These are phyloP conservation scores for Colletotrichum coccodes DNA, from an alignment of 2,329 filamentous ascomycete species.

Conservation along the genomic window DNA sequence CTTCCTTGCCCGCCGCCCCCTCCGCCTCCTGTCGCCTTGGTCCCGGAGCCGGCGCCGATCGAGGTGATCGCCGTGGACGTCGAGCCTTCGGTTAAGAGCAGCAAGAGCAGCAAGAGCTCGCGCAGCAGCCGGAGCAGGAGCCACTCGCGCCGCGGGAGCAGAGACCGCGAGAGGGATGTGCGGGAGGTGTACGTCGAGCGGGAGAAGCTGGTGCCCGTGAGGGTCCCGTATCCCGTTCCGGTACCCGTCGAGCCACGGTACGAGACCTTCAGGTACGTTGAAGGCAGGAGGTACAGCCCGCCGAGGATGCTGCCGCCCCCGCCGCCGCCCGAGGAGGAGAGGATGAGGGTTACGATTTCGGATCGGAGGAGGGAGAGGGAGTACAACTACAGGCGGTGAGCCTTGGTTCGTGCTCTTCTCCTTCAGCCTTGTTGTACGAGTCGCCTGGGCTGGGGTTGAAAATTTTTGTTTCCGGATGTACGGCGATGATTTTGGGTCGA, in stretches of 20 bases:
- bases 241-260: constrained; percentile 47
- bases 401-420: background rate
- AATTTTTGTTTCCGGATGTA: background rate
- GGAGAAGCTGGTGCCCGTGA: constrained; percentile 57
- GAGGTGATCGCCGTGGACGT: constrained; percentile 42
- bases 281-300: constrained; percentile 53
- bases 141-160: constrained; percentile 38
- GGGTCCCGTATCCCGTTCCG: constrained; percentile 52
- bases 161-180: constrained; percentile 22
- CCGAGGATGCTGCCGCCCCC: constrained; percentile 42
- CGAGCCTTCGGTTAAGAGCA: constrained; percentile 36
- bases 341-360: constrained; percentile 45
- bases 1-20: constrained; percentile 39
- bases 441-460: background rate
- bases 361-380: constrained; percentile 45
- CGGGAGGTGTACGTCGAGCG: constrained; percentile 62
- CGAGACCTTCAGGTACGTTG: constrained; percentile 64
- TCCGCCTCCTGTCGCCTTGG: constrained; percentile 33
- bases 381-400: constrained; percentile 36
- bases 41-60: constrained; percentile 36
- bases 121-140: constrained; percentile 42
- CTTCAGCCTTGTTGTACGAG: background rate
- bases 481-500: background rate
- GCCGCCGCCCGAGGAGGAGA: constrained; percentile 44
- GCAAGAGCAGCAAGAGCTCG: constrained; percentile 17